Percentiles rank a stretch among this genome's conserved stretches.
Evolutionary conservation across 192 early-diverging fungal species (phyloP).

Genomic region (Mortierella hygrophila): DNA sequence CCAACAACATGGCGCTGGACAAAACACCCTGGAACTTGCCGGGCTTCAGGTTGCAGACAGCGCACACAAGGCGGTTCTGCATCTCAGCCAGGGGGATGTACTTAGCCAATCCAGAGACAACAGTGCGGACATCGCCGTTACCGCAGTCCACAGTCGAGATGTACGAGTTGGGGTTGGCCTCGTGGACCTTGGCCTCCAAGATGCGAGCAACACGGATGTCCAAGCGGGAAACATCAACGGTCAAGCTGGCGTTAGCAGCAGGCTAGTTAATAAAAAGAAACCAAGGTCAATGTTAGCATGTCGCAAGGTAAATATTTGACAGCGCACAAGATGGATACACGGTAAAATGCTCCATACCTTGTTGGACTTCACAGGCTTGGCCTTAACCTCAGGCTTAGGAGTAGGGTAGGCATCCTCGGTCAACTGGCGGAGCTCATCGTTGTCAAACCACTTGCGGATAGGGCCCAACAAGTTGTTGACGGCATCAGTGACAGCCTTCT

Average conservation of each 20-base stretch:
- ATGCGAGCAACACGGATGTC: slow-evolving; percentile 76
- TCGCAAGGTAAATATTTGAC: not conserved
- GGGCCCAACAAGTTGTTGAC: slow-evolving; percentile 92
- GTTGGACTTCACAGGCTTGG: slow-evolving; percentile 64
- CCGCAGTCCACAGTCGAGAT: slow-evolving; percentile 72
- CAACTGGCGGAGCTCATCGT: slow-evolving; percentile 76
- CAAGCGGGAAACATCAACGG: slow-evolving; percentile 51
- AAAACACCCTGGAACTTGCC: slow-evolving; percentile 69
- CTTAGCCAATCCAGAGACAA: slow-evolving; percentile 72
- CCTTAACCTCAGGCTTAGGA: slow-evolving; percentile 61
- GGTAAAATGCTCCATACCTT: slow-evolving; percentile 61
- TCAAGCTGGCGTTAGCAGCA: slow-evolving; percentile 30
- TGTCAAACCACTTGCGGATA: slow-evolving; percentile 80
- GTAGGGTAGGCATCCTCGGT: slow-evolving; percentile 89
- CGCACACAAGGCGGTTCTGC: slow-evolving; percentile 66
- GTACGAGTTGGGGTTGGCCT: slow-evolving; percentile 66
- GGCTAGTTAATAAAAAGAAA: slow-evolving; percentile 11
- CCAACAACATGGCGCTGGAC: slow-evolving; percentile 74
- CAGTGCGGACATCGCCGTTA: slow-evolving; percentile 68
- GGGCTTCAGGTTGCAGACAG: slow-evolving; percentile 73
- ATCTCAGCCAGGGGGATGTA: slow-evolving; percentile 69
- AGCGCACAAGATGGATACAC: not conserved
- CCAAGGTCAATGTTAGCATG: not conserved
- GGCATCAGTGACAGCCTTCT: slow-evolving; percentile 84
- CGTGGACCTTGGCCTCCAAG: slow-evolving; percentile 66